Conservation (phyloP, 441 rosid genomes). For the Populus tomentosa region DNA sequence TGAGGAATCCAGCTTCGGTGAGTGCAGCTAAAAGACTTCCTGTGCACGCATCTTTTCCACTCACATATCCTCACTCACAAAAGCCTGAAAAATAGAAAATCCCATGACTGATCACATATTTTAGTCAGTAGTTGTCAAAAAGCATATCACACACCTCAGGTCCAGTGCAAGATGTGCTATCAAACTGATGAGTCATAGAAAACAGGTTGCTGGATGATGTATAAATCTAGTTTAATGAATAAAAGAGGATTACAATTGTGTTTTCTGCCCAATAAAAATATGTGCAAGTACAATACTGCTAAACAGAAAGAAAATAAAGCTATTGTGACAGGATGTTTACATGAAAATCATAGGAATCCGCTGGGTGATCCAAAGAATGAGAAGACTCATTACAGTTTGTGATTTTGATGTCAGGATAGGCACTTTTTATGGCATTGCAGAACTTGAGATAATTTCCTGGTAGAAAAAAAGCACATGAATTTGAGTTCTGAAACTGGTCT, state of each 20-base stretch:
- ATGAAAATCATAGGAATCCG: constrained; percentile 74
- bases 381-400: constrained; percentile 87
- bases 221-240: constrained; percentile 42
- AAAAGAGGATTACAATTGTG: neutral
- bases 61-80: too few relatives aligned
- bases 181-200: constrained; percentile 57
- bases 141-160: constrained; percentile 52
- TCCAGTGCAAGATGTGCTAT: constrained; percentile 55
- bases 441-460: constrained; percentile 88
- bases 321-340: constrained; percentile 30
- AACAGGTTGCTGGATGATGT: constrained; percentile 64
- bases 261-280: neutral
- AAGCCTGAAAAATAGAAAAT: too few relatives aligned
- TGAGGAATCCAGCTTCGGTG: too few relatives aligned
- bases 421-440: constrained; percentile 56
- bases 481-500: constrained; percentile 9
- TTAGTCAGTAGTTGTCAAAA: neutral
- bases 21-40: too few relatives aligned
- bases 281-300: neutral
- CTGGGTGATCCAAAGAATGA: constrained; percentile 62
- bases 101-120: too few relatives aligned
- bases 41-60: too few relatives aligned
- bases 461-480: neutral
- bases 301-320: neutral
- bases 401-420: constrained; percentile 77